These are phyloP conservation scores for Colletotrichum tropicale DNA, from an alignment of 2,329 filamentous ascomycete genomes.

Conservation along the genomic window DNA sequence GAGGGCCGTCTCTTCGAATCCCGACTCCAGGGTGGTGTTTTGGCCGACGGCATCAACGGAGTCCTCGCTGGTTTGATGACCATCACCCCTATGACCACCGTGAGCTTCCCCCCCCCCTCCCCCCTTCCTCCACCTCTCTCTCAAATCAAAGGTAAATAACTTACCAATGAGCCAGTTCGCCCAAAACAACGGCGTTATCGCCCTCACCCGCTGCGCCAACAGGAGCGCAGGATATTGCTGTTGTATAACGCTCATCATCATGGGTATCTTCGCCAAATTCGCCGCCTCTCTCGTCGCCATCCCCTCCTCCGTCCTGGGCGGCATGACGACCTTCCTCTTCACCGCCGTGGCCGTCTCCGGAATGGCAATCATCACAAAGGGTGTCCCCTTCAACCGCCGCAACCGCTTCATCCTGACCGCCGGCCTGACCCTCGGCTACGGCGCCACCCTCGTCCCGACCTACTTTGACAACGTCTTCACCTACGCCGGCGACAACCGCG, in stretches of 20 bases:
- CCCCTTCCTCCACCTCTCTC: background rate
- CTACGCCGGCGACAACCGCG: conserved; percentile 70
- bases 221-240: conserved; percentile 80
- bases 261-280: conserved; percentile 85
- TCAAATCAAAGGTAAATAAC: background rate
- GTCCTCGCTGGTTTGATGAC: conserved; percentile 78
- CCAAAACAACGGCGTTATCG: conserved; percentile 86
- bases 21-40: conserved; percentile 77
- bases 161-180: conserved; percentile 56
- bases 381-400: conserved; percentile 75
- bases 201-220: conserved; percentile 81
- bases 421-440: conserved; percentile 74
- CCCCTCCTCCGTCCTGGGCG: conserved; percentile 66
- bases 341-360: conserved; percentile 77
- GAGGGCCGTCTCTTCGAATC: conserved; percentile 75
- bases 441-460: conserved; percentile 67
- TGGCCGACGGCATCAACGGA: conserved; percentile 80
- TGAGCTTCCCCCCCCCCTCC: background rate
- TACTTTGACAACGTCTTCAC: conserved; percentile 78
- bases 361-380: conserved; percentile 74
- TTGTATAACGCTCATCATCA: conserved; percentile 77
- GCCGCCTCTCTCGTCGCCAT: conserved; percentile 80
- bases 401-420: conserved; percentile 84
- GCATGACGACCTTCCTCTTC: conserved; percentile 84
- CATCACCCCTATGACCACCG: conserved; percentile 77